A percentile compares a stretch with the other conserved stretches of the same genome.
Evolutionary conservation across 495 filamentous ascomycete genomes (phyloP).

Genomic region (Neurospora sp.): DNA sequence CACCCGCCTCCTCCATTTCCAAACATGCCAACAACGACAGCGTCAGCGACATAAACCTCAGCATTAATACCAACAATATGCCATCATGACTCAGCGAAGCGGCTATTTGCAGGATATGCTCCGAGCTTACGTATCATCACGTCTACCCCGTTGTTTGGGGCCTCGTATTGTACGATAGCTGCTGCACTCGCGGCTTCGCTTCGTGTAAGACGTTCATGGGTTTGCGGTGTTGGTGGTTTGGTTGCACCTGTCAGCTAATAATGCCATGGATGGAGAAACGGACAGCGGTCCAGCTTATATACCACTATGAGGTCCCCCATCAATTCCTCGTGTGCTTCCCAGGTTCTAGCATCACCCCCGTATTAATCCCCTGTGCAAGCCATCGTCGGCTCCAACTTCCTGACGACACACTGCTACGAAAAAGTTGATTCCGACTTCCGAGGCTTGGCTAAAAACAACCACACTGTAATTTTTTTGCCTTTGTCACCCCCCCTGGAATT

Average conservation of each 20-base stretch:
- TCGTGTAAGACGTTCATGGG: neutral
- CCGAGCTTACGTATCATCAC: neutral
- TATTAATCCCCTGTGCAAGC: neutral
- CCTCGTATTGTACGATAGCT: neutral
- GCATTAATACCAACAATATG: conserved; percentile 2
- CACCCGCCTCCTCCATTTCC: neutral
- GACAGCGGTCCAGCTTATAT: neutral
- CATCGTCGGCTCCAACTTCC: neutral
- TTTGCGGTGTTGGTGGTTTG: neutral
- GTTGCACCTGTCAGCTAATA: neutral
- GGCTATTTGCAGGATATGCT: neutral
- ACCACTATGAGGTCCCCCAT: neutral
- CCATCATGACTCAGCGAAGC: neutral
- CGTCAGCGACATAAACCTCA: neutral
- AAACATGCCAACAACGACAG: conserved; percentile 14
- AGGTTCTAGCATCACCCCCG: neutral
- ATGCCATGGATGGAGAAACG: neutral
- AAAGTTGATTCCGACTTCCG: neutral
- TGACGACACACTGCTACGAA: neutral
- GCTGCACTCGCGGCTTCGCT: conserved; percentile 2
- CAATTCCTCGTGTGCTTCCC: neutral
- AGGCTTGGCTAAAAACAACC: conserved; percentile 1
- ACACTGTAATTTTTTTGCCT: conserved; percentile 3
- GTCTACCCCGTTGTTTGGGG: conserved; percentile 1
- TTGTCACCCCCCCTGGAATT: conserved; percentile 4